phyloP scores from a whole-genome alignment of 2,329 filamentous ascomycete species.

The Fusarium proliferatum region DNA sequence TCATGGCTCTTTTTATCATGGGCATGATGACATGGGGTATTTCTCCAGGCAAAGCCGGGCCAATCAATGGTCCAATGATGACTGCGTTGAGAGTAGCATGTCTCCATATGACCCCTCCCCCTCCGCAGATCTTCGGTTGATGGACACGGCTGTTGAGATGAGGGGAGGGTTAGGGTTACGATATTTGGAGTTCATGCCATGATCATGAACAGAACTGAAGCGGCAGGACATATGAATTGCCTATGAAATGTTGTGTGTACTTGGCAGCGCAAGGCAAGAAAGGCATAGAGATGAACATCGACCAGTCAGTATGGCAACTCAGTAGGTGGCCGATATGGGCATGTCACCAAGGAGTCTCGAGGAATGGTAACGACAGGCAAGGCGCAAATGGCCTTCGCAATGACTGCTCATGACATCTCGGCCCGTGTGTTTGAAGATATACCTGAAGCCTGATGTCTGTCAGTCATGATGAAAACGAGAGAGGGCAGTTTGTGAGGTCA shows the following conservation, averaged over 20 bases:
- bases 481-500: not conserved
- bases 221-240: too few relatives aligned
- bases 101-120: conserved; percentile 42
- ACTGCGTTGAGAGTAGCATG: conserved; percentile 12
- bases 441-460: not conserved
- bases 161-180: conserved; percentile 24
- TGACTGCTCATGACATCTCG: not conserved
- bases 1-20: conserved; percentile 39
- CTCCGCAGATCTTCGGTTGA: conserved; percentile 43
- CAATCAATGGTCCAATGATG: conserved; percentile 38
- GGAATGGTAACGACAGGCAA: not conserved
- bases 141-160: conserved; percentile 43
- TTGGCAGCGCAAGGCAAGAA: not conserved
- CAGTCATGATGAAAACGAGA: not conserved
- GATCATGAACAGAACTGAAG: not conserved
- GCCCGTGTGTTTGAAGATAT: not conserved
- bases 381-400: not conserved
- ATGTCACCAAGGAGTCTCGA: not conserved
- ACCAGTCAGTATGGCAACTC: not conserved
- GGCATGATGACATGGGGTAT: conserved; percentile 32
- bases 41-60: conserved; percentile 15
- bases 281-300: not conserved
- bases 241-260: not conserved
- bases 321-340: not conserved
- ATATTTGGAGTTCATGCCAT: not conserved